Percentiles rank a stretch among this genome's conserved stretches.
These are phyloP conservation scores for Bipolaris zeicola DNA, from an alignment of 2,329 filamentous ascomycete species.

Conservation along the genomic window DNA sequence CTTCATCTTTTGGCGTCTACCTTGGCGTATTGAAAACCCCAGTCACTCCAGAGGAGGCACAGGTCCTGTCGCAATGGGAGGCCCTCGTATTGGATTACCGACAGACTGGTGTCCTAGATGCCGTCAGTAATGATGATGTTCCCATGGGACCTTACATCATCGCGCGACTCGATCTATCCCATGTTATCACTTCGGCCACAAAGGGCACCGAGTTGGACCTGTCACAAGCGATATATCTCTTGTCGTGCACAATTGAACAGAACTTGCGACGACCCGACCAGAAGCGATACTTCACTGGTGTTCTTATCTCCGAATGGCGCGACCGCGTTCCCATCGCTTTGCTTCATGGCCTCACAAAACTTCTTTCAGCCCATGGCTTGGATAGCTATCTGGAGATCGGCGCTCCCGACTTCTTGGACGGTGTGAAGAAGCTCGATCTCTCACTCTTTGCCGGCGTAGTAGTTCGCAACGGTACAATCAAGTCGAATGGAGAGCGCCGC, in stretches of 20 bases:
- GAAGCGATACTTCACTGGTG: conserved; percentile 39
- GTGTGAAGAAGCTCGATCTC: conserved; percentile 31
- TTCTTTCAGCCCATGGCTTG: conserved; percentile 39
- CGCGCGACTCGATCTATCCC: conserved; percentile 37
- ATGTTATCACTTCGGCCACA: conserved; percentile 29
- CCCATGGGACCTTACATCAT: conserved; percentile 40
- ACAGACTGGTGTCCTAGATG: conserved; percentile 40
- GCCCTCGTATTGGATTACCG: conserved; percentile 40
- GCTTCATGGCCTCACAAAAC: conserved; percentile 38
- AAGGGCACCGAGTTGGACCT: conserved; percentile 34
- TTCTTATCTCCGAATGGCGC: conserved; percentile 44
- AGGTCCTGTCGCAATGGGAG: conserved; percentile 42
- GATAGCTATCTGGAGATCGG: conserved; percentile 44
- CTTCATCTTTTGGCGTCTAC: conserved; percentile 45
- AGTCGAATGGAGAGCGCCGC: conserved; percentile 41
- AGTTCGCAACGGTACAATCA: conserved; percentile 45
- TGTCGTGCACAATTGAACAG: conserved; percentile 34
- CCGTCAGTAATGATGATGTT: conserved; percentile 31
- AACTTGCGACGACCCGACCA: conserved; percentile 31
- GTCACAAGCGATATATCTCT: conserved; percentile 30
- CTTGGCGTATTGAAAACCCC: conserved; percentile 38
- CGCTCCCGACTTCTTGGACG: conserved; percentile 42
- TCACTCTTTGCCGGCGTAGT: conserved; percentile 38
- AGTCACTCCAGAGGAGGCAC: conserved; percentile 30
- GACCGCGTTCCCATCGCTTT: conserved; percentile 35